Evolutionary conservation across 2,329 filamentous ascomycete genomes (phyloP).

Genomic region (Hawksworthiomyces lignivorus): DNA sequence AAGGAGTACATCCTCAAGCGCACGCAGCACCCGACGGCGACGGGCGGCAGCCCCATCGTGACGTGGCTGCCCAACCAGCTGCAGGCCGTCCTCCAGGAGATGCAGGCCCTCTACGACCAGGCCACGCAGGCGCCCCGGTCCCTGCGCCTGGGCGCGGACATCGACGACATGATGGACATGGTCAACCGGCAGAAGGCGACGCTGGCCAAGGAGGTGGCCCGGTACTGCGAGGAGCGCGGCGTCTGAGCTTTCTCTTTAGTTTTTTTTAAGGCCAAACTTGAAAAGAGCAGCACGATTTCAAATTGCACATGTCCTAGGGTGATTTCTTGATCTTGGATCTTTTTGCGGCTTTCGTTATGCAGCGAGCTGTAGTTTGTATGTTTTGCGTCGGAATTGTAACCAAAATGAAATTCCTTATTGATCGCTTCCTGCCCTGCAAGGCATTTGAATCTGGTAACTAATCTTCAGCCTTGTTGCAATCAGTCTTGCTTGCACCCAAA

Average conservation of each 20-base stretch:
- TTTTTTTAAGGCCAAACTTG: too few species aligned
- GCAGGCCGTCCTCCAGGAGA: slow-evolving; percentile 63
- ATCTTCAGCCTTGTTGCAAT: too few species aligned
- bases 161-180: slow-evolving; percentile 58
- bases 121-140: slow-evolving; percentile 25
- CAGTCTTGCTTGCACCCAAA: too few species aligned
- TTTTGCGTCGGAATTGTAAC: too few species aligned
- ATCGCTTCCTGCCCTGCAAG: too few species aligned
- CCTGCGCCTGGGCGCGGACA: slow-evolving; percentile 40
- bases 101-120: slow-evolving; percentile 49
- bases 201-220: slow-evolving; percentile 64
- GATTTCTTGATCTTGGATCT: too few species aligned
- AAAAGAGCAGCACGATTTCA: too few species aligned
- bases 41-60: slow-evolving; percentile 73
- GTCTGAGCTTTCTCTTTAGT: slow-evolving; percentile 23
- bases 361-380: too few species aligned
- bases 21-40: slow-evolving; percentile 68
- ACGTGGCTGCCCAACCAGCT: slow-evolving; percentile 82
- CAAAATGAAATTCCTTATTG: too few species aligned
- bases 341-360: too few species aligned
- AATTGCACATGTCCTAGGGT: too few species aligned
- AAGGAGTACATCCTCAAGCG: slow-evolving; percentile 78
- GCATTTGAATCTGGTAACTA: too few species aligned
- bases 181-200: slow-evolving; percentile 56
- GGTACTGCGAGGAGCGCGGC: slow-evolving; percentile 61